A percentile compares a stretch with the other conserved stretches of the same genome.
These are phyloP conservation scores for Acanthamoeba royreba DNA, from an alignment of 208 protist genomes.

Conservation along the genomic window DNA sequence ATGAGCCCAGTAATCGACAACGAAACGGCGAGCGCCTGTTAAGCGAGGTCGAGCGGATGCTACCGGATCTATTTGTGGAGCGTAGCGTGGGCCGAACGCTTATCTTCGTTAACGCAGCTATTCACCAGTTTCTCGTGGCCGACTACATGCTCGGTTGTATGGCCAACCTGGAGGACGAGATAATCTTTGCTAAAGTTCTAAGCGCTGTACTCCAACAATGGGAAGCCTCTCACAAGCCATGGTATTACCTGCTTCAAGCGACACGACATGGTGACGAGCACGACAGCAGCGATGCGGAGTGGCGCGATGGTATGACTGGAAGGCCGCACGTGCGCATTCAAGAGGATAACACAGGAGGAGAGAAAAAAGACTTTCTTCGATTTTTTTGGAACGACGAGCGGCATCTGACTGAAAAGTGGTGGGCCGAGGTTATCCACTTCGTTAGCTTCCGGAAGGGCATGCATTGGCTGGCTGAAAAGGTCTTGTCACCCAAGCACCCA, in stretches of 20 bases:
- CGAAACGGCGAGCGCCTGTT: neutral
- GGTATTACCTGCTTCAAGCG: neutral
- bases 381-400: neutral
- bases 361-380: neutral
- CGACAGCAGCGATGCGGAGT: neutral
- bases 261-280: neutral
- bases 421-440: neutral
- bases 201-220: neutral
- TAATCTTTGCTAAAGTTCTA: neutral
- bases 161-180: neutral
- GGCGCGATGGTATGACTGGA: neutral
- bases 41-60: neutral
- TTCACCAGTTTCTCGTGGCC: neutral
- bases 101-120: neutral
- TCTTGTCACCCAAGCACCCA: neutral
- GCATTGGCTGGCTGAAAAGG: neutral
- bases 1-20: neutral
- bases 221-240: neutral
- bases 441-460: neutral
- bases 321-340: neutral
- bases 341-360: neutral
- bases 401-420: neutral
- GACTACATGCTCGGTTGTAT: neutral
- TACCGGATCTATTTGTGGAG: neutral
- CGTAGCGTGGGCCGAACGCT: neutral